Evolutionary conservation across 441 rosid species (phyloP).

Genomic region (Pelargonium citronellum): DNA sequence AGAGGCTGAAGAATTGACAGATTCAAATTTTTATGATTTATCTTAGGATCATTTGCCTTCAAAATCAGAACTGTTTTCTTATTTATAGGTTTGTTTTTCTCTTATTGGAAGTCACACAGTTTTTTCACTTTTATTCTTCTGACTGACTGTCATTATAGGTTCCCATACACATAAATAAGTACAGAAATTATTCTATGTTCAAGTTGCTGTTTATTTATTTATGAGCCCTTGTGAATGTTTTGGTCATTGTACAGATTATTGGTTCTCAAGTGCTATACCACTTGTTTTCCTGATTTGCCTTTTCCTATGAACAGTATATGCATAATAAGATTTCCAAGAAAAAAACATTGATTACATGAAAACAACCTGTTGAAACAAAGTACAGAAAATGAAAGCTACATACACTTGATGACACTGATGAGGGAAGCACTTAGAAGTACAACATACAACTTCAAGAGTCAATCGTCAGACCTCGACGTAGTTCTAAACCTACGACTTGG

Average conservation of each 20-base stretch:
- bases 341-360: not conserved
- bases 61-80: conserved; percentile 15
- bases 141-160: conserved; percentile 18
- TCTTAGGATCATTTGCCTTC: conserved; percentile 18
- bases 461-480: conserved; percentile 31
- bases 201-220: conserved; percentile 7
- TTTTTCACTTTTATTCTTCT: conserved; percentile 1
- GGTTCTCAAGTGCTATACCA: not conserved
- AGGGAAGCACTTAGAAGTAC: not conserved
- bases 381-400: not conserved
- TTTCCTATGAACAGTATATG: too few relatives aligned
- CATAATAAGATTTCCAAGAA: too few relatives aligned
- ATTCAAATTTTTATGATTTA: conserved; percentile 21
- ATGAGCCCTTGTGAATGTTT: not conserved
- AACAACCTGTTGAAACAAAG: not conserved
- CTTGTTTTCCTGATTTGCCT: too few relatives aligned
- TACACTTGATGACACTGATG: not conserved
- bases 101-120: not conserved
- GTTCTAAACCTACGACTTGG: conserved; percentile 41
- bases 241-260: not conserved
- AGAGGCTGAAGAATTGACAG: conserved; percentile 24
- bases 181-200: not conserved
- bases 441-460: conserved; percentile 21
- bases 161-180: conserved; percentile 27
- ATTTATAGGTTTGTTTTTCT: not conserved